Percentiles rank a stretch among this genome's conserved stretches.
Evolutionary conservation across 768 basidiomycete genomes (phyloP).

Genomic region (Cantharellus anzutake): DNA sequence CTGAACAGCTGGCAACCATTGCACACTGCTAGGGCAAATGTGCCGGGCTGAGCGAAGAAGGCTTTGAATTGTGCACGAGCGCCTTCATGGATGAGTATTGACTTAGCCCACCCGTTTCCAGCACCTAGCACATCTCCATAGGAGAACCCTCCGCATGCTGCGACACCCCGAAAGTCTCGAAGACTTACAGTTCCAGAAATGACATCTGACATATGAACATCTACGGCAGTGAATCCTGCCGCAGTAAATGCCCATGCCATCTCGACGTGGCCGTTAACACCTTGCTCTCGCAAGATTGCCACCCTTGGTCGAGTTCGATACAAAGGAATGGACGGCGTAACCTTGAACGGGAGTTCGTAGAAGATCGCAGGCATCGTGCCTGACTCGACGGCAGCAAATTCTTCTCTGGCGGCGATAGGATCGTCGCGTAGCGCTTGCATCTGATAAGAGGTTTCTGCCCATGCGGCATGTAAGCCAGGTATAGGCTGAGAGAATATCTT

Average conservation of each 20-base stretch:
- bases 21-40: slow-evolving; percentile 87
- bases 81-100: slow-evolving; percentile 63
- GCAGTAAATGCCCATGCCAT: slow-evolving; percentile 96
- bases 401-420: slow-evolving; percentile 53
- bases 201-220: slow-evolving; percentile 98
- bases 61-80: slow-evolving; percentile 57
- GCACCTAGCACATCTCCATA: slow-evolving; percentile 97
- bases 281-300: slow-evolving; percentile 92
- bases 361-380: slow-evolving; percentile 39
- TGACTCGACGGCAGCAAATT: slow-evolving; percentile 59
- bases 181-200: slow-evolving; percentile 50
- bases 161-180: slow-evolving; percentile 61
- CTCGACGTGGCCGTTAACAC: slow-evolving; percentile 93
- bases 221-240: slow-evolving; percentile 87
- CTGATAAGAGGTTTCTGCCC: slow-evolving; percentile 87
- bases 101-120: slow-evolving; percentile 95
- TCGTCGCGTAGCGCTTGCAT: slow-evolving; percentile 88
- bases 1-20: slow-evolving; percentile 98
- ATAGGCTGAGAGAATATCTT: slow-evolving; percentile 50
- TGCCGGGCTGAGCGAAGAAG: slow-evolving; percentile 69
- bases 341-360: slow-evolving; percentile 29
- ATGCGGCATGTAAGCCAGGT: slow-evolving; percentile 53
- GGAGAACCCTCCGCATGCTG: slow-evolving; percentile 96
- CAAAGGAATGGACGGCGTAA: slow-evolving; percentile 7
- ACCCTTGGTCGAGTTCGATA: slow-evolving; percentile 56